phyloP scores from a whole-genome alignment of 345 rosid genomes.

The Microthlaspi erraticum region DNA sequence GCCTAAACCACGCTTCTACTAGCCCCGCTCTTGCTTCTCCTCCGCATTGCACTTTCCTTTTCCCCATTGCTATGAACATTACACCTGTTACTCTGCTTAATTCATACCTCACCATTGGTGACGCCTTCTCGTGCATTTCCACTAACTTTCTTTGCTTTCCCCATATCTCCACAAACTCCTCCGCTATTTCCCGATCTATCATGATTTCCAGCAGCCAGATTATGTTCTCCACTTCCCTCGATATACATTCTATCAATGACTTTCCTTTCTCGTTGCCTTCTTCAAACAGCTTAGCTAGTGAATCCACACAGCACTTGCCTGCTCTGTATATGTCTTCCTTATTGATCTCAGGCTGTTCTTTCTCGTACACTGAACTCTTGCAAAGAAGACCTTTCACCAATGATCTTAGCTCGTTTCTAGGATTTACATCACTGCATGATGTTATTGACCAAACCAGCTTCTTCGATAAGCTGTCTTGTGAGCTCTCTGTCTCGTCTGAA shows the following conservation, averaged over 20 bases:
- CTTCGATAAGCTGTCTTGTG: constrained; percentile 61
- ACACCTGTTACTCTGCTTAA: constrained; percentile 80
- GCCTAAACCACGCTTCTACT: constrained; percentile 71
- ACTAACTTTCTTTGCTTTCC: constrained; percentile 58
- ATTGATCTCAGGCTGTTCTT: constrained; percentile 67
- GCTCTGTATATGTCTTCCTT: constrained; percentile 71
- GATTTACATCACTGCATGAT: constrained; percentile 59
- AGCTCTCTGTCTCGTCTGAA: constrained; percentile 46
- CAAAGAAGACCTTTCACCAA: constrained; percentile 82
- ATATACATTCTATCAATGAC: constrained; percentile 73
- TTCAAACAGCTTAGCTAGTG: constrained; percentile 58
- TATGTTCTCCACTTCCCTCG: constrained; percentile 82
- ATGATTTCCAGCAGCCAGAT: constrained; percentile 86
- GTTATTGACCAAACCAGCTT: constrained; percentile 79
- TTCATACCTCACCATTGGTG: constrained; percentile 92
- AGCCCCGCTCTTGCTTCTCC: constrained; percentile 70
- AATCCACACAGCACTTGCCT: constrained; percentile 62
- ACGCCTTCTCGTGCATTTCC: constrained; percentile 63
- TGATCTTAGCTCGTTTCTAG: constrained; percentile 82
- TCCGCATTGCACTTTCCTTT: constrained; percentile 75
- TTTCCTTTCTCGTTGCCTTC: constrained; percentile 60
- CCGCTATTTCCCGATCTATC: constrained; percentile 78
- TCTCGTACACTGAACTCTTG: constrained; percentile 90
- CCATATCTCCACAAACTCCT: constrained; percentile 86
- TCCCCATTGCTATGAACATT: constrained; percentile 81